Base-by-base conservation (phyloP, 352 stramenopile genomes). In the Globisporangium emineosum region DNA sequence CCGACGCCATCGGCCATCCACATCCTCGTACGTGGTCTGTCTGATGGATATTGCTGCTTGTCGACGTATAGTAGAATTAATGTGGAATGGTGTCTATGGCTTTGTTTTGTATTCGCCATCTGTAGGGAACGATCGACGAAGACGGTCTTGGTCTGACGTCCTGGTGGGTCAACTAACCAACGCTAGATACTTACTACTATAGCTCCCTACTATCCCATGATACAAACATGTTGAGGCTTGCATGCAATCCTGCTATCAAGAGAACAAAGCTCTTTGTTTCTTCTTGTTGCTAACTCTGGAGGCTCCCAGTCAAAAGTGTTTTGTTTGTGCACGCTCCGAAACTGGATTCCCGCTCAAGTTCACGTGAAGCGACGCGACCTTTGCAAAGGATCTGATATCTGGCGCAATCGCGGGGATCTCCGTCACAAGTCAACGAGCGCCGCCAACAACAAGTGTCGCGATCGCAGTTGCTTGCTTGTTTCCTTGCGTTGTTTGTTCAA, bases 111-210 rank as follows among this genome's bases (percentile, higher is more conserved):
- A n/a, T n/a, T n/a, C n/a, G n/a, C n/a, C n/a, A n/a, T n/a, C 5
- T 17, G 2, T 51, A 94, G 86, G 86, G 86, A 57, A 93, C 86
- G n/a, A 94, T 94, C 51, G 86, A 94, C 65, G 86, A 94, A 72
- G 86, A 94, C 59, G 86, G 86, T 15, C 66, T 94, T 23, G 86
- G 86, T 1, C 71, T 94, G 23, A 90, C 86, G 19, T 94, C 86
- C 67, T 94, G 86, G 86, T 94, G 86, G 86, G 76, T 75, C 66
- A 75, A 78, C 45, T 72, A 51, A 5, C 29, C 2, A 32, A 15
- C 17, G 40, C 17, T 47, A 47, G 40, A 69, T 71, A 62, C 42
- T 23, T 52, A 10, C n/a, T 2, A 32, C 29, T 66, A 65, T 57
- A 50, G 57, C 25, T 65, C 33, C 19, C 13, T n/a, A 55, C 50